Percentiles rank a stretch among this genome's conserved stretches.
These are phyloP conservation scores for Tricholomella constricta DNA, from an alignment of 768 basidiomycete species.

Conservation along the genomic window DNA sequence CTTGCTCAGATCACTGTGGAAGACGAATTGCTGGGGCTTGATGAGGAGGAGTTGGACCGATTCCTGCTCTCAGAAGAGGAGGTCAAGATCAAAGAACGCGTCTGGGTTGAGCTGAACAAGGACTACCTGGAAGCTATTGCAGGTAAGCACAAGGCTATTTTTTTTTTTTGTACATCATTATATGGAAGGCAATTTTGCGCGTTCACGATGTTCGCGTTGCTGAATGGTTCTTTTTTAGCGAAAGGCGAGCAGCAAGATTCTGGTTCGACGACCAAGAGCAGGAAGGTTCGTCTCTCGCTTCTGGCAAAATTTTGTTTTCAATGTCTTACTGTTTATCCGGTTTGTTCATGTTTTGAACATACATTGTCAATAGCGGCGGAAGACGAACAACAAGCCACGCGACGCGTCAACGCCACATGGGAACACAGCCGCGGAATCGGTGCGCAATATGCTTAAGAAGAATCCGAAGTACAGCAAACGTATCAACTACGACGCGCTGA, in stretches of 20 bases:
- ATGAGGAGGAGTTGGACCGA: constrained; percentile 86
- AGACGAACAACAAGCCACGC: constrained; percentile 60
- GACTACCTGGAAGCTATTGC: constrained; percentile 90
- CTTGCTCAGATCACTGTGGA: constrained; percentile 51
- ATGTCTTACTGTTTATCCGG: constrained; percentile 15
- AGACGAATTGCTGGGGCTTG: constrained; percentile 75
- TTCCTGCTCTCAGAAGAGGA: constrained; percentile 81
- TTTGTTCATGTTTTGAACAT: constrained; percentile 14
- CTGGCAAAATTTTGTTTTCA: constrained; percentile 32
- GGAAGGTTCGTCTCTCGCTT: constrained; percentile 72
- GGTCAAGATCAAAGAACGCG: constrained; percentile 81
- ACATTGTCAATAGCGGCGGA: constrained; percentile 58
- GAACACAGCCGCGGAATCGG: constrained; percentile 74
- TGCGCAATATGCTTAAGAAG: constrained; percentile 78
- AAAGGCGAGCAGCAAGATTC: constrained; percentile 61
- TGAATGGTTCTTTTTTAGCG: constrained; percentile 55
- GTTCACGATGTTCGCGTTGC: constrained; percentile 33
- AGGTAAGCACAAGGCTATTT: constrained; percentile 52
- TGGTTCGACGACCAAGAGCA: constrained; percentile 51
- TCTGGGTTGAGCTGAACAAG: constrained; percentile 93
- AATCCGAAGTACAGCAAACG: constrained; percentile 88
- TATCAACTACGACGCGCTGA: constrained; percentile 91
- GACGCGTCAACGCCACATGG: constrained; percentile 75
- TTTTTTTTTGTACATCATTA: constrained; percentile 2
- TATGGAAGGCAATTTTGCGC: constrained; percentile 2